Percentiles rank a stretch among this genome's conserved stretches.
Conservation (phyloP, 108 stramenopile genomes). For the Nannochloropsis gaditana region DNA sequence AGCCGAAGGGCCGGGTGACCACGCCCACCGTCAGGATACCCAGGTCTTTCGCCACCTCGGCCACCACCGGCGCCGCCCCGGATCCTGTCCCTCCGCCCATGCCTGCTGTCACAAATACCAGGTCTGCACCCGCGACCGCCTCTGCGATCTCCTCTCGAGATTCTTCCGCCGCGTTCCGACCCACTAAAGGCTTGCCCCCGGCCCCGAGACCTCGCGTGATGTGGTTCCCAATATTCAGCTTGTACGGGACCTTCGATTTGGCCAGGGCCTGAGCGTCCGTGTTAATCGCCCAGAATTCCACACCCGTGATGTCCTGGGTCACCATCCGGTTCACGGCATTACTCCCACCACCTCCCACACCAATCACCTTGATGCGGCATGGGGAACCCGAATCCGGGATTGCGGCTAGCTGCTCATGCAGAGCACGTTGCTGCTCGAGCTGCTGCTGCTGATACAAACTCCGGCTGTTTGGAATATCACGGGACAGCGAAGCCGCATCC, state of each 20-base stretch:
- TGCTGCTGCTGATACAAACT: conserved; percentile 14
- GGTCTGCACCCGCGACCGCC: conserved; percentile 56
- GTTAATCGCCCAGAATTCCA: conserved; percentile 63
- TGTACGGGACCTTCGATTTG: conserved; percentile 54
- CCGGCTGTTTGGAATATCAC: conserved; percentile 5
- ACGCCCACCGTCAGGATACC: conserved; percentile 72
- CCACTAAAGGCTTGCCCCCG: conserved; percentile 59
- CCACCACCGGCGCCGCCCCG: conserved; percentile 69
- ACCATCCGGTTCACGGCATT: conserved; percentile 63
- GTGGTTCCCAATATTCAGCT: conserved; percentile 55
- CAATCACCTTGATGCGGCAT: conserved; percentile 59
- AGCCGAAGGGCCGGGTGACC: conserved; percentile 70
- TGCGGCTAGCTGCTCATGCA: background rate
- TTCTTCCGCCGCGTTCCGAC: conserved; percentile 54
- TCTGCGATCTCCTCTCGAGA: conserved; percentile 51
- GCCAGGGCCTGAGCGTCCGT: conserved; percentile 63
- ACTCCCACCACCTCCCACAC: conserved; percentile 66
- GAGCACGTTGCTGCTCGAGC: background rate
- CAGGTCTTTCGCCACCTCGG: conserved; percentile 41
- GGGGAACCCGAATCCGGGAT: conserved; percentile 23
- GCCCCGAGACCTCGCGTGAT: conserved; percentile 61
- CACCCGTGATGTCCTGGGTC: conserved; percentile 48
- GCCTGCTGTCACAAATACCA: conserved; percentile 72
- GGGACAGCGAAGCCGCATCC: background rate
- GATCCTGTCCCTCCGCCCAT: conserved; percentile 74